Conservation (phyloP, 176 grass and related monocot genomes). For the Aegilops speltoides region DNA sequence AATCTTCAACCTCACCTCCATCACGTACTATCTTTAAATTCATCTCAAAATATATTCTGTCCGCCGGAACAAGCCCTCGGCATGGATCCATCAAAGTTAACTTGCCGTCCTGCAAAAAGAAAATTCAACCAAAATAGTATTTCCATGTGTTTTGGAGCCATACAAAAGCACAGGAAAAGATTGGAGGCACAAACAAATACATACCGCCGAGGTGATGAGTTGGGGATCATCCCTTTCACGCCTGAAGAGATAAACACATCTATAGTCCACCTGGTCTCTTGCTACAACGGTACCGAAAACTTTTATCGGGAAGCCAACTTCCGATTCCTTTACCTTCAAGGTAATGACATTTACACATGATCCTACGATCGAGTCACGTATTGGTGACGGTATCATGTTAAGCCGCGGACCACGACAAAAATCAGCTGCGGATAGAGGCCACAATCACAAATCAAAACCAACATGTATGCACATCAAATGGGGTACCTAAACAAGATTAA, state of each 20-base stretch:
- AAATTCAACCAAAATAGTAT: not conserved
- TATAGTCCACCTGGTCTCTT: not conserved
- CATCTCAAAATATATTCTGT: not conserved
- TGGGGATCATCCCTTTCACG: slow-evolving; percentile 3
- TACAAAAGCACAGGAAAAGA: too few species aligned
- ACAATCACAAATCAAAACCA: not conserved
- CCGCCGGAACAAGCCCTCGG: not conserved
- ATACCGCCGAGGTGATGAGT: not conserved
- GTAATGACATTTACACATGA: not conserved
- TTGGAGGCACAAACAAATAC: not conserved
- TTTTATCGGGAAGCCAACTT: not conserved
- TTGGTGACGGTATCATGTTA: not conserved
- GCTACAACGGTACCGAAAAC: not conserved
- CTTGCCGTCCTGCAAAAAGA: not conserved
- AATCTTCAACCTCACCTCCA: not conserved
- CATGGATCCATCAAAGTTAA: not conserved
- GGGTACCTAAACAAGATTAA: not conserved
- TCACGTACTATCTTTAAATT: not conserved
- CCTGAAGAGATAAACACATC: not conserved
- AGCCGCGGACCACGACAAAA: not conserved
- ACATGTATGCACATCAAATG: not conserved
- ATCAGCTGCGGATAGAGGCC: not conserved
- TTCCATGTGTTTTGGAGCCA: too few species aligned
- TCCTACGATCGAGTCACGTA: not conserved
- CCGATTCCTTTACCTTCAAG: not conserved